Base-by-base conservation (phyloP, 345 rosid species). In the Salix purpurea region DNA sequence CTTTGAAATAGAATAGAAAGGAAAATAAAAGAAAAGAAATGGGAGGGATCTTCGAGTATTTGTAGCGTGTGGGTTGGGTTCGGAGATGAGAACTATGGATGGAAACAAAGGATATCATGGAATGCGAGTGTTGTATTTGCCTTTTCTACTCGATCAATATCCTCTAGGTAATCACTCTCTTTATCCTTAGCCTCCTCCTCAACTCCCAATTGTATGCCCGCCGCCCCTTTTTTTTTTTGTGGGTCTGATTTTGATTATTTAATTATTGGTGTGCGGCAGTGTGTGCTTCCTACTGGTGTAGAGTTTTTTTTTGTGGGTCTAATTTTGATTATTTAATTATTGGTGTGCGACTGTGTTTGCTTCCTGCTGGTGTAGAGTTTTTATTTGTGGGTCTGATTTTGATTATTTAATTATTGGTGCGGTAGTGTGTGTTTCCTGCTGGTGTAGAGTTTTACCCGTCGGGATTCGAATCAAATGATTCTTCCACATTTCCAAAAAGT, bases 201-300 rank as follows among this genome's bases (percentile, higher is more conserved):
- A 94, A 83, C 97, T 96, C 74, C 90, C 98, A 26, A 92, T 94
- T 40, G 99, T 95, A 83, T 75, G 84, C 56, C 54, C 12, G 19
- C 28, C 42, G 15, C 39, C 46, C 24, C 40, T 46, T 36, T 50
- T 74, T 40, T 65, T 61, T 74, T 40, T 65, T 61, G 5, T 36
- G 26, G 56, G 46, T 75, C 71, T 70, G 77, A 70, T 30, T 30
- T 2, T 13, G 9, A 12, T 36, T 34, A 30, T 30, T 30, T 30
- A 30, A 7, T 62, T 72, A 28, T 32, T 65, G 4, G 36, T 34
- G 28, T 44, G 40, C 69, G 30, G 66, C 90, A 95, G 97, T 94
- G 98, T 78, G 97, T 94, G 54, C 86, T 94, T 72, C 99, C 98
- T 10, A 97, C 97, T 73, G 99, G 99, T 2, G 95, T 94, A 66